These are phyloP conservation scores for Lactifluus pinguis DNA, from an alignment of 768 basidiomycete species.

Conservation along the genomic window DNA sequence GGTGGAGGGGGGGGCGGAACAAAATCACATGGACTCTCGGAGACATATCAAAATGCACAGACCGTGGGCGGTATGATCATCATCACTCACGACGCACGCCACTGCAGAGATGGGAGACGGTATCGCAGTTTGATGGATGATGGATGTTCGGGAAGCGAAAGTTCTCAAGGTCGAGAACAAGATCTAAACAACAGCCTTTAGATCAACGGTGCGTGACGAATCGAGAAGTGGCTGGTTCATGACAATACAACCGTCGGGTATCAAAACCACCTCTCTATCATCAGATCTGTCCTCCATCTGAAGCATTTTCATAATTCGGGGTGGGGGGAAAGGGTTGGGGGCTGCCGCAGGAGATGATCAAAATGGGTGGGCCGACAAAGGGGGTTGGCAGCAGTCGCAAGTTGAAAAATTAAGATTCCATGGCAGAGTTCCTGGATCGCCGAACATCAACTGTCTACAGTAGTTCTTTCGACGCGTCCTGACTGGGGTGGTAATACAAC, in stretches of 20 bases:
- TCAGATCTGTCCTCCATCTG: background rate
- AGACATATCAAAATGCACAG: background rate
- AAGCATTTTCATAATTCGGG: background rate
- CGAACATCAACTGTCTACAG: background rate
- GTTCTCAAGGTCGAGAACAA: background rate
- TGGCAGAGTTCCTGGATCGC: background rate
- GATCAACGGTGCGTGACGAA: background rate
- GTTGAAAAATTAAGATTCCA: slow-evolving; percentile 1
- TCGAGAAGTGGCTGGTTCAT: background rate
- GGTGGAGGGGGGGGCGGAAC: background rate
- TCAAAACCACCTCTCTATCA: background rate
- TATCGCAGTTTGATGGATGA: background rate
- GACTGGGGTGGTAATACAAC: slow-evolving; percentile 3
- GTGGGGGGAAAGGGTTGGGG: background rate
- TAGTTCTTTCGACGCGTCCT: background rate
- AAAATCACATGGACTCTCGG: background rate
- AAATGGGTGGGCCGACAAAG: background rate
- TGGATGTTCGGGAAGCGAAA: background rate
- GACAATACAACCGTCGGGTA: background rate
- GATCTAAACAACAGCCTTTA: background rate
- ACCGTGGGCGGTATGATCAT: background rate
- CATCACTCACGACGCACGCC: background rate
- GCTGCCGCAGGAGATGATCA: background rate
- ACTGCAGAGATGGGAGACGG: background rate
- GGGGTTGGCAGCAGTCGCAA: background rate